These are phyloP conservation scores for Mycena indigotica DNA, from an alignment of 768 basidiomycete species.

Conservation along the genomic window DNA sequence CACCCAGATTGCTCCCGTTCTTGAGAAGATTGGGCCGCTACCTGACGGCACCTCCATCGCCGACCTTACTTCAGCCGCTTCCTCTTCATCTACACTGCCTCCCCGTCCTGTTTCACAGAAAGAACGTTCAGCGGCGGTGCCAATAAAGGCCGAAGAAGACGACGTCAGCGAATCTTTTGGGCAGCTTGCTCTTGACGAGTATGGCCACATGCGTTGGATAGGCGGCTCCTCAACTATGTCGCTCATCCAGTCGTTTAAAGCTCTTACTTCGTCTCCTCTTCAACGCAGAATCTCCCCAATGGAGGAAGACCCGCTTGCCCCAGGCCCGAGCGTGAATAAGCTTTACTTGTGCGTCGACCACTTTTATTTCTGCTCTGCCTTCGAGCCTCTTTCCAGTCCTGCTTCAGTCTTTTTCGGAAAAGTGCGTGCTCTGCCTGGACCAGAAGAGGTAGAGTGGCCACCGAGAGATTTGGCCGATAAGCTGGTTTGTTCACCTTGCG, in stretches of 20 bases:
- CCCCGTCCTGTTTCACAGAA: conserved; percentile 41
- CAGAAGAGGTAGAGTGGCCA: conserved; percentile 88
- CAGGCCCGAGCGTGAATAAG: conserved; percentile 80
- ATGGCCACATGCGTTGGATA: conserved; percentile 91
- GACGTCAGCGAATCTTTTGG: conserved; percentile 86
- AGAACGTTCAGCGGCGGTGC: conserved; percentile 39
- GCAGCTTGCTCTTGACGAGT: conserved; percentile 85
- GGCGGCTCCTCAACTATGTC: conserved; percentile 92
- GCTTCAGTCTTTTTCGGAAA: conserved; percentile 87
- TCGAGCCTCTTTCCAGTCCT: conserved; percentile 37
- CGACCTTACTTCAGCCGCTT: conserved; percentile 33
- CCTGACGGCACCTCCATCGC: conserved; percentile 43
- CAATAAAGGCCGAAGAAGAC: conserved; percentile 60
- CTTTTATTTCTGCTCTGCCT: background rate
- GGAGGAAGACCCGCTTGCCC: conserved; percentile 80
- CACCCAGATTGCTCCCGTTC: conserved; percentile 75
- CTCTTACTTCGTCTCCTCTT: conserved; percentile 70
- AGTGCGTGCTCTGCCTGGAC: conserved; percentile 75
- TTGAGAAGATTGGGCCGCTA: conserved; percentile 69
- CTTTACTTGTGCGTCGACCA: conserved; percentile 57
- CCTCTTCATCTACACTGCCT: conserved; percentile 34
- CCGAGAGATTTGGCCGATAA: conserved; percentile 85
- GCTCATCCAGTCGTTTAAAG: conserved; percentile 84
- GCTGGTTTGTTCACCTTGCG: conserved; percentile 54
- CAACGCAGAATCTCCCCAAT: conserved; percentile 81